Evolutionary conservation across 2,329 filamentous ascomycete species (phyloP), one percentile per base, ranked within the genome.

Genomic region (Pseudopithomyces chartarum): DNA sequence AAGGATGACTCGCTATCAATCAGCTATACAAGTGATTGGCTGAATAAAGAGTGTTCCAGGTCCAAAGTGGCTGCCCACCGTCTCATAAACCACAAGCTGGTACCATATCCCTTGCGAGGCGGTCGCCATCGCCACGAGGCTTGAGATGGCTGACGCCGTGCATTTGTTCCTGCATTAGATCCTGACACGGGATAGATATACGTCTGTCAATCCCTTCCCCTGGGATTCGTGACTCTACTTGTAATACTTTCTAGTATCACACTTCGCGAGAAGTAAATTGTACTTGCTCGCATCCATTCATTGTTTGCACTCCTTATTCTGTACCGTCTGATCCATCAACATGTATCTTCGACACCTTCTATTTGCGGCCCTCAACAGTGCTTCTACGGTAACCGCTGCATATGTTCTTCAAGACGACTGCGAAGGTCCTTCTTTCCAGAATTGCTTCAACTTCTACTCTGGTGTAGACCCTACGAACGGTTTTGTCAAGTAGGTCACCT

Each of bases 381-480:
- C 49, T 22, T 29, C 38, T 8, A 2, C 49, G 13, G 57, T 36
- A 6, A 26, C 39, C 5, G 39, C 48, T n/a, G 48, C 46, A 23
- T 62, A 62, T 39, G 47, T 56, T 13, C 50, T 65, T 2, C 50
- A 52, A 12, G 58, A 63, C 38, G 53, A 60, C 46, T 63, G 55
- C 22, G 29, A 51, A 6, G 60, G 60, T 40, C 34, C 60, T 17
- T 55, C 54, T 10, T 62, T 65, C 51, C 44, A 60, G 19, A 58
- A 57, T 13, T 56, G 55, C 20, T 65, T 63, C 48, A 54, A 67
- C 26, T 71, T 75, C 55, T 78, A 70, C 61, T 69, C 68, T 13
- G 72, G 61, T 20, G 36, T 58, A 1, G 78, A 80, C 52, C 78
- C 77, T 0, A 80, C 78, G 2, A 59, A 75, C 48, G 78, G 78